Conservation (phyloP, 1,284 basidiomycete species). For the Apiotrichum akiyoshidainum region DNA sequence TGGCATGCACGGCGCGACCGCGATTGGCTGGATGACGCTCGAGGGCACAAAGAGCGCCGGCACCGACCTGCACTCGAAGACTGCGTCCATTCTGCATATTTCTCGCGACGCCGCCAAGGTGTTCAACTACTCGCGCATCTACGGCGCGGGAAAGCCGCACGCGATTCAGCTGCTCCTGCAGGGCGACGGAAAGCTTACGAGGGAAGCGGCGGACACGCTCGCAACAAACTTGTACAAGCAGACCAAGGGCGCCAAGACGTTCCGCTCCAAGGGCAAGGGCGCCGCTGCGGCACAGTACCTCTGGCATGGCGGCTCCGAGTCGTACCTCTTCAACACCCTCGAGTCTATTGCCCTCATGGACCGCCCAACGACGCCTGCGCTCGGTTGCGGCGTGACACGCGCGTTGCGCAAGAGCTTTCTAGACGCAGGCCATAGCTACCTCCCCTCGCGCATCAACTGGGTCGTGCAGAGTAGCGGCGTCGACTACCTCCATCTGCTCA, state of each 20-base stretch:
- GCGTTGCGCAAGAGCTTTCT: constrained; percentile 87
- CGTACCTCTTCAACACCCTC: constrained; percentile 98
- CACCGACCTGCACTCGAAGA: constrained; percentile 96
- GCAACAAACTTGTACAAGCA: constrained; percentile 85
- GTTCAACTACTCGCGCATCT: constrained; percentile 99
- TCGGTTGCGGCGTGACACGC: constrained; percentile 90
- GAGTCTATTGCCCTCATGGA: constrained; percentile 90
- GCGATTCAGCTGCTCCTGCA: constrained; percentile 86
- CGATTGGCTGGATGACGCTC: constrained; percentile 99
- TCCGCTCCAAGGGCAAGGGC: constrained; percentile 49
- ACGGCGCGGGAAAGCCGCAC: constrained; percentile 94
- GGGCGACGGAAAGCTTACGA: constrained; percentile 73
- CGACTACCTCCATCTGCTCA: constrained; percentile 94
- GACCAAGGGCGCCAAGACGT: constrained; percentile 88
- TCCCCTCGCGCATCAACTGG: constrained; percentile 98
- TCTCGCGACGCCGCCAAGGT: constrained; percentile 95
- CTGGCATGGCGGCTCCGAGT: constrained; percentile 97
- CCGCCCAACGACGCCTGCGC: constrained; percentile 80
- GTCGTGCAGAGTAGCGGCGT: constrained; percentile 98
- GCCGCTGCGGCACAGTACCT: constrained; percentile 59
- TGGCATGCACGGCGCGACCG: constrained; percentile 92
- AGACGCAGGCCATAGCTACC: constrained; percentile 65
- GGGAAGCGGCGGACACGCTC: constrained; percentile 72
- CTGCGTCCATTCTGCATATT: constrained; percentile 87
- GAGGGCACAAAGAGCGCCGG: constrained; percentile 97